These are phyloP conservation scores for Curvularia lunata DNA, from an alignment of 2,329 filamentous ascomycete genomes.

Conservation along the genomic window DNA sequence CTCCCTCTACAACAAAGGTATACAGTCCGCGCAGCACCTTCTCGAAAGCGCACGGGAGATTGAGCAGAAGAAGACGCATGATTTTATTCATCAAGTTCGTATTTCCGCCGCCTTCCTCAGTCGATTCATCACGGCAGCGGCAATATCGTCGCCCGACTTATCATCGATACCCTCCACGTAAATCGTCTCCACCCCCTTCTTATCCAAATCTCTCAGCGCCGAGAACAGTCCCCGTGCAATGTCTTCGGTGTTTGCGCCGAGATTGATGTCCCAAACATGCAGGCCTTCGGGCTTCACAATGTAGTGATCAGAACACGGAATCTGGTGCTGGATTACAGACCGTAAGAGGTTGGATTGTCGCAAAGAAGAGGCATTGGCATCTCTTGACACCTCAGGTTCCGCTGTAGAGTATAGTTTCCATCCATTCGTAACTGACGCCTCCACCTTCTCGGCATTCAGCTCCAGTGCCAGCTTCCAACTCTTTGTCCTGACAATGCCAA, in stretches of 20 bases:
- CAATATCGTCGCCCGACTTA: conserved; percentile 75
- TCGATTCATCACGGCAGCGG: conserved; percentile 68
- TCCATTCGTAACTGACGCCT: conserved; percentile 6
- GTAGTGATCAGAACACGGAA: conserved; percentile 37
- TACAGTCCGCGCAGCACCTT: neutral
- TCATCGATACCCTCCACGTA: conserved; percentile 84
- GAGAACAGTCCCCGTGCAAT: conserved; percentile 91
- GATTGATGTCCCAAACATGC: conserved; percentile 69
- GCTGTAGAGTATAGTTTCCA: conserved; percentile 21
- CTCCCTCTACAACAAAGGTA: neutral
- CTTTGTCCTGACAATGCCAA: conserved; percentile 52
- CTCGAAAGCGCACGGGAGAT: neutral
- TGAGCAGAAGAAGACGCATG: neutral
- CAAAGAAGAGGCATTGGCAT: conserved; percentile 1
- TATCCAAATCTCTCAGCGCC: conserved; percentile 83
- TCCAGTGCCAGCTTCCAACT: conserved; percentile 34
- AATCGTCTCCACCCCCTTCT: conserved; percentile 78
- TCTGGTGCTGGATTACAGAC: conserved; percentile 44
- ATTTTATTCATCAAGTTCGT: conserved; percentile 4
- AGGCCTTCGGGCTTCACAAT: conserved; percentile 12
- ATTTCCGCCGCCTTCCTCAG: conserved; percentile 57
- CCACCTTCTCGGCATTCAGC: conserved; percentile 11
- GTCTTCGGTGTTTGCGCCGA: conserved; percentile 72
- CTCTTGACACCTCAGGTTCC: neutral
- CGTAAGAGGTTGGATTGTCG: conserved; percentile 42